These are phyloP conservation scores for Paramecium pentaurelia DNA, from an alignment of 73 alveolate genomes.

Conservation along the genomic window DNA sequence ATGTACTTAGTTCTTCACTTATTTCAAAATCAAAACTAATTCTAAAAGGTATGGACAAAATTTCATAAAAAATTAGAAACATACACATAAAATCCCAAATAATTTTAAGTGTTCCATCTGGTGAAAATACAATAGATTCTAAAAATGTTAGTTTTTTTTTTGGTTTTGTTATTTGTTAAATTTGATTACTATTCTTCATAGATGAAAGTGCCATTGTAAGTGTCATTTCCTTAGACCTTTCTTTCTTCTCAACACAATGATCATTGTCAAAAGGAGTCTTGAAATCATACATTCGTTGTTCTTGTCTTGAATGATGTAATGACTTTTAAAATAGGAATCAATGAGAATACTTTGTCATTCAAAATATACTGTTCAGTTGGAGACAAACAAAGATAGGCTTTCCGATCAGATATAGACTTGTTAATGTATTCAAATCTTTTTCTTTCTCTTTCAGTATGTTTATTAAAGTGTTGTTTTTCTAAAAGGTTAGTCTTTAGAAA, in stretches of 20 bases:
- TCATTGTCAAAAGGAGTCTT: not conserved
- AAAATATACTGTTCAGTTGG: not conserved
- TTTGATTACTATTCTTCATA: not conserved
- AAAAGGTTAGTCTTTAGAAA: not conserved
- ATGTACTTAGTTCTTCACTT: not conserved
- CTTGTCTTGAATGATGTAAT: not conserved
- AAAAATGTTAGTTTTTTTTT: not conserved
- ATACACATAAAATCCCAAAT: slow-evolving; percentile 15
- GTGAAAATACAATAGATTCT: not conserved
- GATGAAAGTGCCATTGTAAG: not conserved
- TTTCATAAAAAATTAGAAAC: slow-evolving; percentile 28
- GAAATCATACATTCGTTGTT: not conserved
- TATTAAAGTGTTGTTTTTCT: not conserved
- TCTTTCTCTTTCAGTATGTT: not conserved
- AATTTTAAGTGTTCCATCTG: not conserved
- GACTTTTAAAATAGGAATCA: not conserved
- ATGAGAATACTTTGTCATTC: not conserved
- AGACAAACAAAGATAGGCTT: not conserved
- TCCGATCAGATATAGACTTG: not conserved
- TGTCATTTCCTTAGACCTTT: not conserved
- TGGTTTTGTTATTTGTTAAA: not conserved
- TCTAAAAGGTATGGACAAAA: not conserved
- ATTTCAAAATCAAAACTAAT: not conserved
- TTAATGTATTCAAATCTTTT: not conserved
- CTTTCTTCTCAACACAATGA: not conserved